Percentiles rank a stretch among this genome's conserved stretches.
Conservation (phyloP, 2,329 filamentous ascomycete genomes). For the Scolecobasidium constrictum region DNA sequence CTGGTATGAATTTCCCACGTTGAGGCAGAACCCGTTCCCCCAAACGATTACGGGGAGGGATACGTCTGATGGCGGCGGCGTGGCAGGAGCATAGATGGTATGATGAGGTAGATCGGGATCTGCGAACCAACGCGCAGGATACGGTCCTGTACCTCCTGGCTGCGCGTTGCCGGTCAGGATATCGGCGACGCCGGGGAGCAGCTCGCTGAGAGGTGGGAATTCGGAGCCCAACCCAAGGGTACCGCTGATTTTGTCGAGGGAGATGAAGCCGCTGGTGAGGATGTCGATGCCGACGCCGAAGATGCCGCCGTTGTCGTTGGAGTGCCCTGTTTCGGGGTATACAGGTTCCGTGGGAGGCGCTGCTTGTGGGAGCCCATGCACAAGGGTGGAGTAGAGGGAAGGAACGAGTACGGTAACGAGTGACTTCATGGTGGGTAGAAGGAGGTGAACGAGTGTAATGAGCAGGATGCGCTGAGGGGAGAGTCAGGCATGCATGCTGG, state of each 20-base stretch:
- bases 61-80: conserved; percentile 5
- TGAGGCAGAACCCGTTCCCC: conserved; percentile 10
- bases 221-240: conserved; percentile 1
- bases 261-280: not conserved
- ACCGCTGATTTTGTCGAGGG: not conserved
- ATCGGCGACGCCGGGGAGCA: not conserved
- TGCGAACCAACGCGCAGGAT: conserved; percentile 7
- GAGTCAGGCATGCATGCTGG: too few species aligned
- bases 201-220: not conserved
- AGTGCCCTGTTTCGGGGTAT: not conserved
- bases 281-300: conserved; percentile 4
- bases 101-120: not conserved
- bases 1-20: conserved; percentile 5
- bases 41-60: conserved; percentile 10
- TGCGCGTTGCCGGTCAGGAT: not conserved
- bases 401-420: too few species aligned
- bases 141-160: conserved; percentile 8
- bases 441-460: too few species aligned
- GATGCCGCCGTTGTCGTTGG: conserved; percentile 5
- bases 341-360: too few species aligned
- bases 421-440: too few species aligned
- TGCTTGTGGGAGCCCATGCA: conserved; percentile 1
- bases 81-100: conserved; percentile 9
- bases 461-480: too few species aligned
- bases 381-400: not conserved